Evolutionary conservation across 2,329 filamentous ascomycete species (phyloP), one percentile per base, ranked within the genome.

Genomic region (Fusarium irregulare): DNA sequence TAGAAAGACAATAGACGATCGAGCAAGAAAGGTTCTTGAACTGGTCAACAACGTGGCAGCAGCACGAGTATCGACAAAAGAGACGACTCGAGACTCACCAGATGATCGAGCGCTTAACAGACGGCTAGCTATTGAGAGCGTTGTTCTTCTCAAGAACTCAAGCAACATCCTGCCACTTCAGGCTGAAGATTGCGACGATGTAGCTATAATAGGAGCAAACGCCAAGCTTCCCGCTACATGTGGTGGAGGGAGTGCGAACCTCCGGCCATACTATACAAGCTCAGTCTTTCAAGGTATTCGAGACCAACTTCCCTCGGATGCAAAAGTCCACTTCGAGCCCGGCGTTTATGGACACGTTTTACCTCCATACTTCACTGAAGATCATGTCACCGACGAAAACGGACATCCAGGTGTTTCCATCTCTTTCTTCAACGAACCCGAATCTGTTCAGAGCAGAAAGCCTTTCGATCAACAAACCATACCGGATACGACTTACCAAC

Each of bases 101-200:
- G 64, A 67, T 7, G 61, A 66, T 23, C 25, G 64, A 11, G 46
- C 27, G 1, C 23, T 67, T 3, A 66, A 66, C 30, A 53, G 62
- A 9, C 18, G 46, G 4, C 46, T 66, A 14, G 62, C 64, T 4
- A 34, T 46, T 0, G 62, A 68, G 48, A 88, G 86, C 2, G 85
- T 91, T 12, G 88, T 91, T 1, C 82, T 92, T 20, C 80, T 92
- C 47, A 91, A 91, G 79, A 92, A 92, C 67, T 84, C 89, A 25
- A 82, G 82, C 7, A 80, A 80, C 18, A 76, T 88, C 3, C 80
- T 92, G 0, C 90, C 90, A 0, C 76, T 88, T 12, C 16, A 18
- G 6, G 7, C 46, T 18, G 4, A 42, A n/a, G 23, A 66, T 3
- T 50, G 41, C 54, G 80, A 83, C 60, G 80, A 83, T 7, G 77